These are phyloP conservation scores for Aureobasidium namibiae DNA, from an alignment of 2,329 filamentous ascomycete species.

Conservation along the genomic window DNA sequence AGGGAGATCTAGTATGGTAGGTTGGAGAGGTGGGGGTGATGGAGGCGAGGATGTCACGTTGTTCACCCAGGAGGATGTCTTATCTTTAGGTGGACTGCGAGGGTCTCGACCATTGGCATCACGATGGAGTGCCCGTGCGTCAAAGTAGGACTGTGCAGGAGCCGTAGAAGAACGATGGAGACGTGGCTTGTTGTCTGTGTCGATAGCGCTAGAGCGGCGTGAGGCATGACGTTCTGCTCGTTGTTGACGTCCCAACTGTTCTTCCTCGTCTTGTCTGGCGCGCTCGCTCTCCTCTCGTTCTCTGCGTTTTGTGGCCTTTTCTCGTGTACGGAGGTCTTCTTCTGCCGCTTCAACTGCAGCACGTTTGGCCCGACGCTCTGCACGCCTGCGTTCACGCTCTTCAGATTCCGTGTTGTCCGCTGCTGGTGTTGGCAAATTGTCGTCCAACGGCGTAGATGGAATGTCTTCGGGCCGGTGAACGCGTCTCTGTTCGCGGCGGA, in stretches of 20 bases:
- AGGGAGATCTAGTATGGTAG: slow-evolving; percentile 39
- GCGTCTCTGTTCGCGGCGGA: slow-evolving; percentile 29
- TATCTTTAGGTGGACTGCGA: slow-evolving; percentile 29
- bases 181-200: slow-evolving; percentile 21
- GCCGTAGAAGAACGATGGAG: slow-evolving; percentile 26
- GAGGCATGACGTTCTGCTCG: slow-evolving; percentile 21
- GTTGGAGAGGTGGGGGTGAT: slow-evolving; percentile 36
- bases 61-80: slow-evolving; percentile 43
- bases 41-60: slow-evolving; percentile 38
- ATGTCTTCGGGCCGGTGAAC: slow-evolving; percentile 24
- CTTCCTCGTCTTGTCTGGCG: slow-evolving; percentile 4
- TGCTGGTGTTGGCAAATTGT: slow-evolving; percentile 17
- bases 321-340: slow-evolving; percentile 25
- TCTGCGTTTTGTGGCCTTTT: slow-evolving; percentile 21
- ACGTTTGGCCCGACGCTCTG: slow-evolving; percentile 27
- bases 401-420: slow-evolving; percentile 24
- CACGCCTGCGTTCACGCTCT: slow-evolving; percentile 19
- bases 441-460: slow-evolving; percentile 21
- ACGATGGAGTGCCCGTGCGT: slow-evolving; percentile 33
- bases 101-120: slow-evolving; percentile 23
- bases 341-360: slow-evolving; percentile 35
- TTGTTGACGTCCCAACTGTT: not conserved
- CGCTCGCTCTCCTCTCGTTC: slow-evolving; percentile 26
- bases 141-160: slow-evolving; percentile 36
- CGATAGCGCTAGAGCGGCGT: slow-evolving; percentile 1